Evolutionary conservation across 2,329 filamentous ascomycete genomes (phyloP), one percentile per base, ranked within the genome.

Genomic region (Stagonosporopsis chrysanthemi): DNA sequence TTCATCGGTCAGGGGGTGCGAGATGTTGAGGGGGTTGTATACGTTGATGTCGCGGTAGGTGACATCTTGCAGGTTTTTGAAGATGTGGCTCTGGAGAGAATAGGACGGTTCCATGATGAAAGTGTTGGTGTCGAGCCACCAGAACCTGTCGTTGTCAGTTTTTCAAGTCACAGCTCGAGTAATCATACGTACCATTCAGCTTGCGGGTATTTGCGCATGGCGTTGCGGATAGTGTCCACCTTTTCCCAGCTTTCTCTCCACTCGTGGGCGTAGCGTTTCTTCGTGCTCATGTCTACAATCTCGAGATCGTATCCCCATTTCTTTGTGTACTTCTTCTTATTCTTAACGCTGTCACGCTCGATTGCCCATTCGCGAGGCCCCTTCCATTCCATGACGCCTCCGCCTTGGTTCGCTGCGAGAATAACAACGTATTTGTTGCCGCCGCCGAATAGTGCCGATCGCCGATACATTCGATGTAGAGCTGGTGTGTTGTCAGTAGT

Each of bases 181-280:
- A 12, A 31, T 35, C 17, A 36, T 23, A 78, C 88, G 78, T 82
- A 97, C 95, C 95, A 99, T 81, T 99, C 94, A 31, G 94, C 95
- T 63, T 96, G 85, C 26, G 95, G 95, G 73, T 98, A 97, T 76
- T 97, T 97, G 74, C 88, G 86, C 84, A 99, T 88, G 41, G 90
- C 88, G 60, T 91, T 90, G 59, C 94, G 88, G 69, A 99, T 87
- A 39, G 92, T 92, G 75, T 99, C 95, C 60, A 97, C 93, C 82
- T 98, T 99, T 79, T 99, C 95, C 95, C 95, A 99, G 76, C 94
- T 96, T 79, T 99, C 95, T 71, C 95, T 87, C 95, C 95, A 99
- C 79, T 99, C 95, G 79, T 99, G 95, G 26, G 95, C 94, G 75
- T 99, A 99, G 65, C 93, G 88, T 80, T 97, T 98, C 84, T 97